A percentile compares a stretch with the other conserved stretches of the same genome.
Conservation (phyloP, 1,284 basidiomycete species). For the Marasmius oreades region DNA sequence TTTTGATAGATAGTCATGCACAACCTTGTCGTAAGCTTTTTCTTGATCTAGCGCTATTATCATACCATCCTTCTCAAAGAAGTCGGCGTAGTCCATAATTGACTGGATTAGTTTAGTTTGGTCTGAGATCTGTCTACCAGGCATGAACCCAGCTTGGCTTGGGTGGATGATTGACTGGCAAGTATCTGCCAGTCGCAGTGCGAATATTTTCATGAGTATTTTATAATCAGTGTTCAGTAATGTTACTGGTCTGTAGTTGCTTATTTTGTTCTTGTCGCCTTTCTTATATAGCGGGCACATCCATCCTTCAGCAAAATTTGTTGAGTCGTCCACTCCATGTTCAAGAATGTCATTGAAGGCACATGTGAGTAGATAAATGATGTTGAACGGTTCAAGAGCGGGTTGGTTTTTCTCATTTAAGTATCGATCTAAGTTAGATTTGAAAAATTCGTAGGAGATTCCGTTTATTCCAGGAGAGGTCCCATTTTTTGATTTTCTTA, state of each 20-base stretch:
- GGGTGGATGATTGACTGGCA: slow-evolving; percentile 13
- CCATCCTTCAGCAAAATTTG: slow-evolving; percentile 16
- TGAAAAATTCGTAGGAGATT: slow-evolving; percentile 18
- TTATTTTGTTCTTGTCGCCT: slow-evolving; percentile 15
- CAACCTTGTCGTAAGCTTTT: slow-evolving; percentile 15
- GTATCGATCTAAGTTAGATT: not conserved
- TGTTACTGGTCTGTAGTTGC: slow-evolving; percentile 19
- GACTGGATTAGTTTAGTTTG: slow-evolving; percentile 16
- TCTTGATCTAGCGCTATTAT: slow-evolving; percentile 23
- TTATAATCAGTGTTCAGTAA: slow-evolving; percentile 13
- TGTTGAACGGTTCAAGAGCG: not conserved
- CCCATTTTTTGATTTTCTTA: not conserved
- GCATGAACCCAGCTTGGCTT: slow-evolving; percentile 24
- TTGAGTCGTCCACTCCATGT: slow-evolving; percentile 3
- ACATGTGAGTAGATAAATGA: slow-evolving; percentile 9
- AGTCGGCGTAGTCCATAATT: slow-evolving; percentile 21
- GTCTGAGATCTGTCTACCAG: slow-evolving; percentile 18
- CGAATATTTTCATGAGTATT: slow-evolving; percentile 14
- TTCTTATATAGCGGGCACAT: slow-evolving; percentile 25
- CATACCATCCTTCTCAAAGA: slow-evolving; percentile 15
- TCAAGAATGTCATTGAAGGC: slow-evolving; percentile 17
- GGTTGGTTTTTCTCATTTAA: slow-evolving; percentile 4
- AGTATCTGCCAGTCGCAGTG: slow-evolving; percentile 12
- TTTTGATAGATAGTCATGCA: slow-evolving; percentile 22
- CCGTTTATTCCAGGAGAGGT: slow-evolving; percentile 16